A percentile compares a stretch with the other conserved stretches of the same genome.
phyloP scores from a whole-genome alignment of 768 basidiomycete genomes.

The Termitomyces sp. region DNA sequence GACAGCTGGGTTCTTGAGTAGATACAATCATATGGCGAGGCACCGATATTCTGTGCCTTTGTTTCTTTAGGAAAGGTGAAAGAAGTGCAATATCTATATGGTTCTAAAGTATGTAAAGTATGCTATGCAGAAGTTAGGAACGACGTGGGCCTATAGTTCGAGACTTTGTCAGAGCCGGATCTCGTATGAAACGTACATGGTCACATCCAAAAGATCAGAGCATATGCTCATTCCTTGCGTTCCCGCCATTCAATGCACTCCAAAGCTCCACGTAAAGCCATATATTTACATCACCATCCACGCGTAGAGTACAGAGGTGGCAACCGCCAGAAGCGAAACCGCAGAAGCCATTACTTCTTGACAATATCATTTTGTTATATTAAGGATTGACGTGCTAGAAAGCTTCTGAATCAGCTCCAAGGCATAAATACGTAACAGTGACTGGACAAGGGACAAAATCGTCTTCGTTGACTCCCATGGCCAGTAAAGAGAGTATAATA shows the following conservation, averaged over 20 bases:
- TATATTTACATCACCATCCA: neutral
- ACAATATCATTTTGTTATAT: neutral
- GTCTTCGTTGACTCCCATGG: neutral
- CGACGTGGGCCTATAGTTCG: neutral
- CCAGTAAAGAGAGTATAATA: neutral
- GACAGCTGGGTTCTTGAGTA: slow-evolving; percentile 67
- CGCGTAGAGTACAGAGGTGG: neutral
- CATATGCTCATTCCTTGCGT: neutral
- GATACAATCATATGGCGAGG: slow-evolving; percentile 16
- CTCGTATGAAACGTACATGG: neutral
- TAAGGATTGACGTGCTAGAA: neutral
- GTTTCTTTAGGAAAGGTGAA: slow-evolving; percentile 8
- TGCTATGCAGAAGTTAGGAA: neutral
- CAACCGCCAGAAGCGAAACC: too few species aligned
- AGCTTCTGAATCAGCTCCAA: neutral
- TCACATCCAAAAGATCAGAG: neutral
- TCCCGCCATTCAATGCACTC: neutral
- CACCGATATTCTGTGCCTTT: neutral
- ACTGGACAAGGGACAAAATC: neutral
- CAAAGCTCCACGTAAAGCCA: neutral
- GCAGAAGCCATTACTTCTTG: neutral
- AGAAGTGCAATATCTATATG: slow-evolving; percentile 3
- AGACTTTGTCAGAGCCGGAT: neutral
- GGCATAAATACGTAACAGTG: neutral
- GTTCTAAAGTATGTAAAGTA: neutral